Evolutionary conservation across 768 basidiomycete genomes (phyloP), one percentile per base, ranked within the genome.

Genomic region (Cystobasidiopsis lactophilus): DNA sequence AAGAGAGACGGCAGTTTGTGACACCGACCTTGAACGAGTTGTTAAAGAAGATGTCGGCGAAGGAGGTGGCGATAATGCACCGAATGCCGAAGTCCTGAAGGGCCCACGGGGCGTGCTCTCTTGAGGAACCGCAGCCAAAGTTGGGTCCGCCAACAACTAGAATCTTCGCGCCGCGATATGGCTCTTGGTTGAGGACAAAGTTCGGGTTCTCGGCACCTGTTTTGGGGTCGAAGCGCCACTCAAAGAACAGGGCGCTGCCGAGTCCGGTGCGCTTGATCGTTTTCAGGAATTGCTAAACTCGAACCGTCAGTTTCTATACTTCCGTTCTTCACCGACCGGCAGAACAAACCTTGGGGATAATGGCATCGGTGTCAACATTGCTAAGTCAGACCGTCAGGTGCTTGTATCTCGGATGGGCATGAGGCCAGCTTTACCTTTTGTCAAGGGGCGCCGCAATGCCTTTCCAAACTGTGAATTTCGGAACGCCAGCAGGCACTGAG

Each of bases 251-350:
- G 19, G 81, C 84, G 52, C 79, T 70, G 7, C 82, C 81, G 43
- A 91, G 73, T 41, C 85, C 85, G 39, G 85, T 86, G 51, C 85
- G 75, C 66, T 86, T 84, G 61, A 91, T 69, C 0, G 85, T 89
- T 68, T 88, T 89, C 66, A 89, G 69, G 71, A 88, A 89, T 62
- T 86, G 85, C 62, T 88, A 35, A 35, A 35, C 9, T 35, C 33
- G 16, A 16, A 16, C 33, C 33, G 16, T 16, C 33, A 7, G 33
- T 35, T 7, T 7, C 9, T 16, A 35, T 7, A 35, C n/a, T n/a
- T n/a, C n/a, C n/a, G n/a, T n/a, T n/a, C n/a, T n/a, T n/a, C n/a
- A n/a, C n/a, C n/a, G n/a, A n/a, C 16, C 33, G 33, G 33, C 33
- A 16, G 7, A 7, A 35, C 33, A 7, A 7, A 16, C 33, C 33